Evolutionary conservation across 192 early-diverging fungal species (phyloP), one percentile per base, ranked within the genome.

Genomic region (Dissophora ornata): DNA sequence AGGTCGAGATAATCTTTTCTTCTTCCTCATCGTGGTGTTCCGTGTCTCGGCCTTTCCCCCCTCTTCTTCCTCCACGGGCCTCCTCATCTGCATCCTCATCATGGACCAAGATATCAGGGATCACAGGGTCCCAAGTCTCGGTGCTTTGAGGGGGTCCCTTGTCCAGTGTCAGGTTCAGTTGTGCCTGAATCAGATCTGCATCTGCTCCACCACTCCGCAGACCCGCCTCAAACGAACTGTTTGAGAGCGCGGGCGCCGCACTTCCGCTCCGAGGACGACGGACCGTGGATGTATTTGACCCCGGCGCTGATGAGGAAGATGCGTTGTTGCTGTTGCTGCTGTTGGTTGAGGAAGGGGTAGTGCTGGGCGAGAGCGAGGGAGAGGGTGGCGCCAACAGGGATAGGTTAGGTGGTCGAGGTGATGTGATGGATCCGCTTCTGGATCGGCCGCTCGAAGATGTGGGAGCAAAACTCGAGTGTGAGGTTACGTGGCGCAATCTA

Each of bases 361-460:
- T 18, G 13, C n/a, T 61, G n/a, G 49, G 62, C 19, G 51, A 32
- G 1, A 58, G 45, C 33, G 45, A 59, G 21, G 71, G 64, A 0
- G 73, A 67, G 2, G 63, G 57, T 22, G 73, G 65, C 2, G 52
- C 53, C 4, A 67, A 52, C 1, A 67, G 64, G 1, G 73, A 55
- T 0, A 77, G 64, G 21, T 77, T 77, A 41, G 73, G 40, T 4
- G 73, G 73, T 46, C 73, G 36, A 26, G 73, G 73, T 16, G 73
- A 67, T 10, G 73, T 77, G 53, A 77, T 77, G 34, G 73, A 77
- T 24, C 58, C 73, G 34, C 73, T 77, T 54, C 73, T 77, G 28
- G 73, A 67, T 46, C 73, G 73, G 11, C 73, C 65, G 15, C 64
- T 47, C 2, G 73, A 16, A 7, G 71, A 46, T n/a, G 63, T 18